These are phyloP conservation scores for Alternaria incomplexa DNA, from an alignment of 2,329 filamentous ascomycete genomes.

Conservation along the genomic window DNA sequence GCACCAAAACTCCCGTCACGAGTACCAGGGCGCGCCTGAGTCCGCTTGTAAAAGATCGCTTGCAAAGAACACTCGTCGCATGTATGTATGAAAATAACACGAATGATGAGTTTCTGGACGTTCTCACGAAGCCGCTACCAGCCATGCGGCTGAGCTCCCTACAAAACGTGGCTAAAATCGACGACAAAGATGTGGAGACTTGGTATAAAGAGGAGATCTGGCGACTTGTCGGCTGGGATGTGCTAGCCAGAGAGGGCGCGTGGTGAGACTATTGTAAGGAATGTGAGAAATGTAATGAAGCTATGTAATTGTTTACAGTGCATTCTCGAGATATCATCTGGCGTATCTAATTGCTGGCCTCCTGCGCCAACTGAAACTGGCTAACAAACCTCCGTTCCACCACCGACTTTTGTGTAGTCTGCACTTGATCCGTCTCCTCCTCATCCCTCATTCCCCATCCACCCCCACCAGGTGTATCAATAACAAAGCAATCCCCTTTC, in stretches of 20 bases:
- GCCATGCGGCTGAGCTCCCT: conserved; percentile 23
- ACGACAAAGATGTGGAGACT: conserved; percentile 52
- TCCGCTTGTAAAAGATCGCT: conserved; percentile 48
- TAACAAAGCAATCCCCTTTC: conserved; percentile 21
- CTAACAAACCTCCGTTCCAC: conserved; percentile 19
- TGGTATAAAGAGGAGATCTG: conserved; percentile 65
- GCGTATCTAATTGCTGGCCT: conserved; percentile 17
- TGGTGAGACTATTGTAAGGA: conserved; percentile 11
- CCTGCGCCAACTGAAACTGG: conserved; percentile 23
- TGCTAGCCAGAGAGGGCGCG: conserved; percentile 41
- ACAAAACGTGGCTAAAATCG: conserved; percentile 43
- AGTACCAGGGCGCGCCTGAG: conserved; percentile 42
- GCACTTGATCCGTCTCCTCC: neutral
- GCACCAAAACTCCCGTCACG: conserved; percentile 28
- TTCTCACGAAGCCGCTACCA: conserved; percentile 49
- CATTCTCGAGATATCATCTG: no score
- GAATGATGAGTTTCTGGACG: conserved; percentile 50
- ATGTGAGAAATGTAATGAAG: neutral
- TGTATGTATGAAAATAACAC: conserved; percentile 50
- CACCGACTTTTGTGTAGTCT: neutral
- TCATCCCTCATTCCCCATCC: conserved; percentile 10
- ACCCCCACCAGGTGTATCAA: conserved; percentile 22
- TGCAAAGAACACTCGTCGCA: conserved; percentile 54
- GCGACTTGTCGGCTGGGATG: conserved; percentile 64
- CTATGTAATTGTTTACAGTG: no score